These are phyloP conservation scores for Cryomyces minteri DNA, from an alignment of 495 filamentous ascomycete genomes.

Conservation along the genomic window DNA sequence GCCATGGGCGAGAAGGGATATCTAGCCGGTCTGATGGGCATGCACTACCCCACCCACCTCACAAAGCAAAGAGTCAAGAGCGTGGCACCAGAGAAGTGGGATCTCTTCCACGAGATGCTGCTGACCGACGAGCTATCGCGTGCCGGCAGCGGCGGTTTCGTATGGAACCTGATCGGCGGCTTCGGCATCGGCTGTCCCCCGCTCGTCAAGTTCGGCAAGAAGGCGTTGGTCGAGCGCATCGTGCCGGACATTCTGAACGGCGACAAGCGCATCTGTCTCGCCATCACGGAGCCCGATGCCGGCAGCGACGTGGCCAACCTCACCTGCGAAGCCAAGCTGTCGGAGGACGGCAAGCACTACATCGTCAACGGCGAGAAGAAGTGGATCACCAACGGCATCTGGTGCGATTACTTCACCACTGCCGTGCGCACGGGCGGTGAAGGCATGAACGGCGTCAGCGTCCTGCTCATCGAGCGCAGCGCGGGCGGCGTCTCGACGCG, in stretches of 20 bases:
- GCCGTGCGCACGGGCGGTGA: constrained; percentile 73
- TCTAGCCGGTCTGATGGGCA: constrained; percentile 72
- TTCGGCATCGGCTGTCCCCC: constrained; percentile 90
- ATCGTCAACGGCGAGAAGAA: constrained; percentile 99
- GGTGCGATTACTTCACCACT: constrained; percentile 92
- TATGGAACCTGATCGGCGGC: constrained; percentile 96
- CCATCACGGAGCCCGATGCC: constrained; percentile 69
- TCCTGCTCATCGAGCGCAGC: constrained; percentile 75
- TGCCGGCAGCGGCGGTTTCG: constrained; percentile 73
- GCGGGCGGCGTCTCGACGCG: constrained; percentile 73
- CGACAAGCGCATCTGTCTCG: constrained; percentile 88
- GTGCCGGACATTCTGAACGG: constrained; percentile 71
- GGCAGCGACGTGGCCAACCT: constrained; percentile 85
- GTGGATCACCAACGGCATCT: constrained; percentile 98
- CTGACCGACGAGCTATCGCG: constrained; percentile 88
- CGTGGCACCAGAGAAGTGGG: constrained; percentile 81
- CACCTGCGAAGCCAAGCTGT: constrained; percentile 85
- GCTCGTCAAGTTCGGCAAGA: constrained; percentile 80
- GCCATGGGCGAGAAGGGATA: constrained; percentile 88
- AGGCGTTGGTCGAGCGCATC: constrained; percentile 66
- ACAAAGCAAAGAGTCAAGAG: constrained; percentile 50
- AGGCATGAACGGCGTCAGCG: constrained; percentile 82
- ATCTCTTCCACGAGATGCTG: constrained; percentile 92
- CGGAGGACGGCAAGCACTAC: constrained; percentile 89
- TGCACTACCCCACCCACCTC: constrained; percentile 58